These are phyloP conservation scores for Pseudocohnilembus persalinus DNA, from an alignment of 169 alveolate species.

Conservation along the genomic window DNA sequence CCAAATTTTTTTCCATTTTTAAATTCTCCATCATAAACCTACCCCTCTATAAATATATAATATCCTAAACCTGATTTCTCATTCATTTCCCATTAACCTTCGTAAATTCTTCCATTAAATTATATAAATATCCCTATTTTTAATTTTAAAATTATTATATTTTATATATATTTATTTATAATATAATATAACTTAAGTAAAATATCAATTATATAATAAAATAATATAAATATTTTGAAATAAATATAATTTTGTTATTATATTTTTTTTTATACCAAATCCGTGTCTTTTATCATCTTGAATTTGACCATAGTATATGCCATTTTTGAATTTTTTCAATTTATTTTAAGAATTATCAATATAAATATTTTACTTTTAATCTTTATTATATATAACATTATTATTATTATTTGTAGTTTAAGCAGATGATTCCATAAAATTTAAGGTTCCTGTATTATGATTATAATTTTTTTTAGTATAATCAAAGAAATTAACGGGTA, in stretches of 20 bases:
- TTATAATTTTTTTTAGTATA: no score
- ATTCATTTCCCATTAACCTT: constrained; percentile 52
- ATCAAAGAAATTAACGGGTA: no score
- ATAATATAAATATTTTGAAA: no score
- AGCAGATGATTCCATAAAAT: neutral
- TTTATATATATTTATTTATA: no score
- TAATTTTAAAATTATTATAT: no score
- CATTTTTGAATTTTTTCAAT: constrained; percentile 10
- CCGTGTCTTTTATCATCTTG: constrained; percentile 19
- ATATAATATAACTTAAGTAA: no score
- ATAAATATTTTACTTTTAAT: no score
- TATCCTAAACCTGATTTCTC: constrained; percentile 47
- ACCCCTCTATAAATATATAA: constrained; percentile 46
- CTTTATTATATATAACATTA: no score
- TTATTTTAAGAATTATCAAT: no score
- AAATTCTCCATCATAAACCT: constrained; percentile 46
- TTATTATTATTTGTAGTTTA: no score
- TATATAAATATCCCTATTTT: constrained; percentile 40
- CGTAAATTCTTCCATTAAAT: constrained; percentile 47
- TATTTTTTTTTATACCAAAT: neutral
- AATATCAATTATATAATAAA: no score
- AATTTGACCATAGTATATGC: constrained; percentile 16
- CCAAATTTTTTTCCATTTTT: constrained; percentile 52
- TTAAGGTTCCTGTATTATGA: constrained; percentile 10
- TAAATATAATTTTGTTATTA: no score